Base-by-base conservation (phyloP, 352 stramenopile species). In the Phytophthora vignae region DNA sequence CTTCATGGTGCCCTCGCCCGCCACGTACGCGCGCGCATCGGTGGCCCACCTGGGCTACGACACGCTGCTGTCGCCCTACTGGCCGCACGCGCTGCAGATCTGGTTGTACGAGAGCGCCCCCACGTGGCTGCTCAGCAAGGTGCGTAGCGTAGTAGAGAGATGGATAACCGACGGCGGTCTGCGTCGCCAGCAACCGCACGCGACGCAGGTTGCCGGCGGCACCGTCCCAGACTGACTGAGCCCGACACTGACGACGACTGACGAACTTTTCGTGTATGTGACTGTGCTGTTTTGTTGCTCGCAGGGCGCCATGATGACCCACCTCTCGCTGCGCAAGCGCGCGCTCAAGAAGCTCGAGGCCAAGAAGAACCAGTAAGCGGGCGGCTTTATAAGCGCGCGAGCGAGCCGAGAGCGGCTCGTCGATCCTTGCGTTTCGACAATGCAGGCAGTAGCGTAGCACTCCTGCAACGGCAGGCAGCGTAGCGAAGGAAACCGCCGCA, bases 81-180 rank as follows among this genome's bases (percentile, higher is more conserved):
- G 96, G 94, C 79, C 97, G 49, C 98, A 99, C 85, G 96, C 90
- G 49, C 79, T 99, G 36, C 96, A 99, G 84, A 97, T 98, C 65
- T 99, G 90, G 86, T 67, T 99, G 27, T 96, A 99, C 81, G 79
- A 95, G 63, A 87, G 71, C 63, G 66, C 98, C 6, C 98, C 97
- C 17, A 83, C 86, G 62, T 94, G 86, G 64, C 59, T 99, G 69
- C 78, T 93, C 31, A 85, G 77, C 76, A 94, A 95, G 91, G 87
- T 85, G 65, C 60, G 40, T 77, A 90, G 42, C 81, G 79, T 42
- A 17, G 8, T 42, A 42, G 36, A 42, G 36, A 42, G 36, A 15
- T 42, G 33, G 36, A 42, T 87, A 40, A 66, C 69, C 17, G 46
- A 22, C 10, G n/a, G 2, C 21, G 7, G 8, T 19, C 46, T 15